These are phyloP conservation scores for Aspergillus bridgeri DNA, from an alignment of 495 filamentous ascomycete species.

Conservation along the genomic window DNA sequence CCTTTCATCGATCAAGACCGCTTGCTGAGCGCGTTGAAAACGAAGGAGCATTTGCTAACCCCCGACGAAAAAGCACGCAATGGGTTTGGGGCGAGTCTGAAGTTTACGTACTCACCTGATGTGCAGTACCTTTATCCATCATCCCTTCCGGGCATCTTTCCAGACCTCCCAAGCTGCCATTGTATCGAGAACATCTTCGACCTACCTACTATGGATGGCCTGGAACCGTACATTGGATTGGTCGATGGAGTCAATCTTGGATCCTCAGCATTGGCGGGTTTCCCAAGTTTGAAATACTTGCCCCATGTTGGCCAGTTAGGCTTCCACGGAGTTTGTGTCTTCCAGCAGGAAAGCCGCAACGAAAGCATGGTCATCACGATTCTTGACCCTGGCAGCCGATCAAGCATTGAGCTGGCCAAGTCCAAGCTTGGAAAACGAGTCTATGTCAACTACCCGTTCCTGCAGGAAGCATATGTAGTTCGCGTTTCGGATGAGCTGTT, in stretches of 20 bases:
- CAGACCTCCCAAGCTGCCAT: conserved; percentile 78
- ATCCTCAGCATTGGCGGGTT: conserved; percentile 78
- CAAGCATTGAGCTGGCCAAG: conserved; percentile 68
- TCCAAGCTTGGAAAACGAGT: conserved; percentile 77
- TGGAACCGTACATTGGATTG: conserved; percentile 81
- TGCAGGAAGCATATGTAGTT: conserved; percentile 88
- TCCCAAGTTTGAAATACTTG: conserved; percentile 82
- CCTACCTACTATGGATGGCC: conserved; percentile 83
- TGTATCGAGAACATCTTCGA: conserved; percentile 97
- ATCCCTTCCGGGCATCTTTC: conserved; percentile 86
- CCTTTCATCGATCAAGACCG: conserved; percentile 95
- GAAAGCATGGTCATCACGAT: conserved; percentile 94
- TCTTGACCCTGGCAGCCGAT: conserved; percentile 65
- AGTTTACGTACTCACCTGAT: conserved; percentile 81
- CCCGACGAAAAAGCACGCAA: conserved; percentile 78
- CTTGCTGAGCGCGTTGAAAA: conserved; percentile 77
- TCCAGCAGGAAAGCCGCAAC: conserved; percentile 93
- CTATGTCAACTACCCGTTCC: conserved; percentile 91
- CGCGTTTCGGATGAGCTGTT: conserved; percentile 93
- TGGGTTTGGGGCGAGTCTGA: conserved; percentile 84
- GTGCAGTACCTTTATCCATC: conserved; percentile 78
- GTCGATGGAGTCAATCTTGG: conserved; percentile 86
- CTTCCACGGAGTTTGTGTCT: conserved; percentile 93
- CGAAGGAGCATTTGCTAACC: conserved; percentile 71
- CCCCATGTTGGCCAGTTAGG: conserved; percentile 74